Evolutionary conservation across 2,329 filamentous ascomycete genomes (phyloP), one percentile per base, ranked within the genome.

Genomic region (Fusarium phyllophilum): DNA sequence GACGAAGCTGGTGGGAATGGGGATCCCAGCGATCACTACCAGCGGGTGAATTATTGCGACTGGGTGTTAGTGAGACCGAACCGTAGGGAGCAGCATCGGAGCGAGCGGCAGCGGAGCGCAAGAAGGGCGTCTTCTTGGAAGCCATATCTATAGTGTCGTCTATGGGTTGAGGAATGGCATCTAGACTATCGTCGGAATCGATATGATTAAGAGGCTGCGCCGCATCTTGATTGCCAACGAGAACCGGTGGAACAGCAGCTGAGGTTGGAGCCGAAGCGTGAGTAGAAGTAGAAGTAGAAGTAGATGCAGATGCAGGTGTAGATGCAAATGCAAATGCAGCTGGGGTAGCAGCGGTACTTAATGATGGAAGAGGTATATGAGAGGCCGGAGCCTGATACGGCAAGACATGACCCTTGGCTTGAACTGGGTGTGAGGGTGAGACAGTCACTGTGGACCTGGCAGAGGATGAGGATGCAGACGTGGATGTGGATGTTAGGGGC

Each of bases 81-180:
- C 84, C 84, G 63, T 85, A 85, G 6, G 81, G 81, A 24, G 79
- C 80, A 33, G 80, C 75, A 46, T 81, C 78, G 49, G 72, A 72
- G 44, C 77, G 79, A 55, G 75, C 76, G 61, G 77, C 74, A 64
- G 70, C 75, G 42, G 79, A 78, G 63, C 72, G 78, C 63, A 84
- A 79, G 59, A 83, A 81, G 34, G 83, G 82, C 49, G 81, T 81
- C 73, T 78, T 81, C 70, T 79, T 82, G 64, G 79, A 80, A 54
- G 81, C 77, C 82, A 83, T 83, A 62, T 78, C 77, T 77, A 71
- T 62, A 66, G 57, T 68, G 60, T 38, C 60, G 70, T 75, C 66
- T 54, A 55, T 54, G 57, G 61, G 57, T 49, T 71, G 69, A 36
- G 54, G 66, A 62, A 70, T 68, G 66, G 79, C 80, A 79, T 81